These are phyloP conservation scores for Agarophyton chilense DNA, from an alignment of 23 red algal genomes.

Conservation along the genomic window DNA sequence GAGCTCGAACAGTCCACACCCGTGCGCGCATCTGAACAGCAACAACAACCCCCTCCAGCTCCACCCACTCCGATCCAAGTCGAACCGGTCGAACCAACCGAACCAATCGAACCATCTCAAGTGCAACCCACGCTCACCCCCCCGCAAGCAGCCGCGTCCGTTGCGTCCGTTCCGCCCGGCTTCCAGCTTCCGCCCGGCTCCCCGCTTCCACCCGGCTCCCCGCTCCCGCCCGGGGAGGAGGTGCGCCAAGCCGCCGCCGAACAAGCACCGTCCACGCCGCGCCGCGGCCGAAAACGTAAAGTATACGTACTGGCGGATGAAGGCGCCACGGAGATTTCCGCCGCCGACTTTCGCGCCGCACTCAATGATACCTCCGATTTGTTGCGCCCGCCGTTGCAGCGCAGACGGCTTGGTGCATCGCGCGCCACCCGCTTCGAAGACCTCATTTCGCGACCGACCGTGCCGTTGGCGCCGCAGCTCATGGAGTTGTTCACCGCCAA, in stretches of 20 bases:
- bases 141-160: background rate
- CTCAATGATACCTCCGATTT: constrained; percentile 42
- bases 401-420: background rate
- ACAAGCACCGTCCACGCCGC: constrained; percentile 3
- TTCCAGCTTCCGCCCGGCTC: background rate
- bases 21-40: background rate
- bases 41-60: background rate
- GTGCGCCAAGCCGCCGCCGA: background rate
- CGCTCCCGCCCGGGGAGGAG: background rate
- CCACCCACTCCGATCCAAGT: background rate
- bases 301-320: constrained; percentile 25
- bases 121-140: background rate
- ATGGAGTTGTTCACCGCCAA: constrained; percentile 28
- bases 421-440: constrained; percentile 20
- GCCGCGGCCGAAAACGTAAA: constrained; percentile 39
- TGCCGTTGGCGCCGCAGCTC: constrained; percentile 40
- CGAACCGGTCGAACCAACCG: background rate
- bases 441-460: constrained; percentile 18
- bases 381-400: constrained; percentile 6
- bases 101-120: background rate
- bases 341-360: constrained; percentile 16
- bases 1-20: background rate
- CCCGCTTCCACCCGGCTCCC: background rate
- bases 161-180: background rate
- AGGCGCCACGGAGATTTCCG: constrained; percentile 36